Evolutionary conservation across 192 early-diverging fungal genomes (phyloP).

Genomic region (Allomyces arbusculus): DNA sequence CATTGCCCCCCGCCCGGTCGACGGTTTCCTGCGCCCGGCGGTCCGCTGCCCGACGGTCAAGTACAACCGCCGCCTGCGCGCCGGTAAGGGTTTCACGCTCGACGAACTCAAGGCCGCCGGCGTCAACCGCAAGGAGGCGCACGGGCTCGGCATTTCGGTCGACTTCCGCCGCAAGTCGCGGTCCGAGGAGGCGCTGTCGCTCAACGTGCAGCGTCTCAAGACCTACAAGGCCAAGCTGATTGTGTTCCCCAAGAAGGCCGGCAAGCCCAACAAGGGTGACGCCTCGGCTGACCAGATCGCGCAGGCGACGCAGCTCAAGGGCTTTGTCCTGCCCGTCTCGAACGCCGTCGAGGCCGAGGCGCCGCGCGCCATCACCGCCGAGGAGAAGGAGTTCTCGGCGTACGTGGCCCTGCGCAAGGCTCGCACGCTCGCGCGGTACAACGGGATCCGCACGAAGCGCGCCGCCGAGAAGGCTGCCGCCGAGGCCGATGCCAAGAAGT

Average conservation of each 20-base stretch:
- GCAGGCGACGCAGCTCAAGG: constrained; percentile 1
- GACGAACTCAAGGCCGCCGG: constrained; percentile 97
- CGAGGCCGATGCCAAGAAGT: background rate
- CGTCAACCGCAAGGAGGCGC: constrained; percentile 78
- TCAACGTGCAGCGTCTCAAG: constrained; percentile 85
- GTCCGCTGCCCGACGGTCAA: constrained; percentile 89
- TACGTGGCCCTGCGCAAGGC: constrained; percentile 26
- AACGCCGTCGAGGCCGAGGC: constrained; percentile 14
- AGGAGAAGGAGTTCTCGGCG: constrained; percentile 27
- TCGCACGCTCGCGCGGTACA: constrained; percentile 8
- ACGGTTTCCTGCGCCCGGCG: constrained; percentile 86
- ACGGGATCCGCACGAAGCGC: constrained; percentile 5
- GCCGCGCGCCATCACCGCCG: constrained; percentile 24
- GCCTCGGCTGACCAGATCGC: constrained; percentile 5
- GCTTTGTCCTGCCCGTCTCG: constrained; percentile 4
- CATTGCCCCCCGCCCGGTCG: constrained; percentile 90
- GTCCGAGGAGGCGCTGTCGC: constrained; percentile 76
- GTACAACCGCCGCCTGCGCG: constrained; percentile 94
- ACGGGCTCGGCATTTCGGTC: constrained; percentile 83
- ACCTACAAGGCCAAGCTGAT: constrained; percentile 86
- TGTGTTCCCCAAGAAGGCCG: constrained; percentile 85
- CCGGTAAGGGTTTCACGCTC: constrained; percentile 92
- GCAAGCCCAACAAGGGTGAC: constrained; percentile 44
- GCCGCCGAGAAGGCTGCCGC: background rate
- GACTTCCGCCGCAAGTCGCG: constrained; percentile 93